These are phyloP conservation scores for Pyrus hybrid DNA, from an alignment of 331 rosid genomes.

Conservation along the genomic window DNA sequence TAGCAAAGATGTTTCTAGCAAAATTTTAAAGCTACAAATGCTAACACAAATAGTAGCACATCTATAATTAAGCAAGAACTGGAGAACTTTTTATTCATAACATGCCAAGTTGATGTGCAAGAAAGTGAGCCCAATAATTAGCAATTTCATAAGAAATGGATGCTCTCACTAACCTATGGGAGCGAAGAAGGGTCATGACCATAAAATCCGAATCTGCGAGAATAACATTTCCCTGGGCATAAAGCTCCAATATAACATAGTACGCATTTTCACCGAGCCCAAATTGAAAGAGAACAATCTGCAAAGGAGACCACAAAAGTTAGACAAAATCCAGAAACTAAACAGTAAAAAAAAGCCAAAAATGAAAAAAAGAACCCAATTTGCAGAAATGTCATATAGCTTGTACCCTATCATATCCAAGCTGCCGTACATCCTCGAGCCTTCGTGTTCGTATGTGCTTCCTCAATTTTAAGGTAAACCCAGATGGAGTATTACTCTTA, in stretches of 20 bases:
- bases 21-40: neutral
- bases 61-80: neutral
- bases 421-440: slow-evolving; percentile 98
- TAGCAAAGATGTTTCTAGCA: neutral
- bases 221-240: slow-evolving; percentile 91
- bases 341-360: neutral
- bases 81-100: neutral
- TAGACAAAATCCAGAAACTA: neutral
- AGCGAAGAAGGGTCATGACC: slow-evolving; percentile 92
- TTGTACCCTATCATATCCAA: slow-evolving; percentile 94
- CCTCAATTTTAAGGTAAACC: slow-evolving; percentile 92
- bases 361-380: neutral
- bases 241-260: slow-evolving; percentile 88
- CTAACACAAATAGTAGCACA: neutral
- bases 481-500: slow-evolving; percentile 97
- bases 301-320: slow-evolving; percentile 1
- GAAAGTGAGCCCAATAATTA: too few relatives aligned
- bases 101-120: neutral
- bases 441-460: slow-evolving; percentile 89
- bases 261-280: slow-evolving; percentile 83
- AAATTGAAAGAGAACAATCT: slow-evolving; percentile 94
- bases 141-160: too few relatives aligned
- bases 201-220: slow-evolving; percentile 74
- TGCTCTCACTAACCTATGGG: slow-evolving; percentile 61
- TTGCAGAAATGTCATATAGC: slow-evolving; percentile 14